A percentile compares a stretch with the other conserved stretches of the same genome.
Conservation (phyloP, 345 rosid species). For the Noccaea caerulescens region DNA sequence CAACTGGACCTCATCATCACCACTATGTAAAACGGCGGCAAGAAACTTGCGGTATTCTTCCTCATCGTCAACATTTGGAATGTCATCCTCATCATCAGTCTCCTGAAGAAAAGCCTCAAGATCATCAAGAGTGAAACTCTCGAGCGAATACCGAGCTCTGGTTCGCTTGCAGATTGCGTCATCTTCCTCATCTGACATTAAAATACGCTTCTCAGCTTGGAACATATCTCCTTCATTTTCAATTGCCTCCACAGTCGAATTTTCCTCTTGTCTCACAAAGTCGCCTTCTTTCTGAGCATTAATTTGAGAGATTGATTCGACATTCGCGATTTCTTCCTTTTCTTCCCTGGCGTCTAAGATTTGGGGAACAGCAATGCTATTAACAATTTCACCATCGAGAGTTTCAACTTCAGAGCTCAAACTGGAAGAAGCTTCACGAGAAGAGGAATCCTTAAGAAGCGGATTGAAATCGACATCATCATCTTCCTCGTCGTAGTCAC, state of each 20-base stretch:
- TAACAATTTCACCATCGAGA: constrained; percentile 48
- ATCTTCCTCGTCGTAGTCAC: constrained; percentile 61
- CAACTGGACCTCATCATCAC: constrained; percentile 54
- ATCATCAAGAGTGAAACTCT: constrained; percentile 87
- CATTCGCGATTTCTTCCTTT: constrained; percentile 48
- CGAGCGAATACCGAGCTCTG: constrained; percentile 84
- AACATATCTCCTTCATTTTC: constrained; percentile 16
- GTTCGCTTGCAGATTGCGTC: constrained; percentile 93
- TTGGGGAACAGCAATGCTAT: constrained; percentile 28
- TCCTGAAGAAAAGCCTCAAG: constrained; percentile 95
- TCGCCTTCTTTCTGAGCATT: constrained; percentile 26
- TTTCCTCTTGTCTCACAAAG: constrained; percentile 33
- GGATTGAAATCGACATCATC: constrained; percentile 91
- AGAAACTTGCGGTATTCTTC: constrained; percentile 91
- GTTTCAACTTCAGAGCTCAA: constrained; percentile 79
- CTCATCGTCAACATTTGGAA: constrained; percentile 86
- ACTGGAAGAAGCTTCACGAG: constrained; percentile 86
- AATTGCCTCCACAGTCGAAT: not conserved
- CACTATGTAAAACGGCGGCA: constrained; percentile 76
- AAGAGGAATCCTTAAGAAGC: constrained; percentile 66
- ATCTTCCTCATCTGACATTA: constrained; percentile 56
- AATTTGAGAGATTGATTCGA: constrained; percentile 28
- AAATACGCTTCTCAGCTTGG: constrained; percentile 28
- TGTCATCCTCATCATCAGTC: constrained; percentile 89
- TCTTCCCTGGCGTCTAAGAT: constrained; percentile 39